A percentile compares a stretch with the other conserved stretches of the same genome.
These are phyloP conservation scores for Kuraishia ogatae DNA, from an alignment of 805 yeast species.

Conservation along the genomic window DNA sequence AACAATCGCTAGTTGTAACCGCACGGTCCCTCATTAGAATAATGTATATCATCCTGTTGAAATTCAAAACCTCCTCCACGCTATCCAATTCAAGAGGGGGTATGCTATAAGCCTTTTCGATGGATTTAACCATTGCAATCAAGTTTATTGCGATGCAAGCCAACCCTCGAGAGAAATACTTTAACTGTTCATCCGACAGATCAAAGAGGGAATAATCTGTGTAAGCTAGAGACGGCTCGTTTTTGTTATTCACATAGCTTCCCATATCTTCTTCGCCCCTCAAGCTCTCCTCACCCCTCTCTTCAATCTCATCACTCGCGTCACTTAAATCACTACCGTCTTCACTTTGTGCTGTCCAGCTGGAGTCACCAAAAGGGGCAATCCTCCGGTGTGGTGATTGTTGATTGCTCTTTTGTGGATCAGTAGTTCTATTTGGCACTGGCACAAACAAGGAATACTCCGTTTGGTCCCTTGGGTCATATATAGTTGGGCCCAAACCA, in stretches of 20 bases:
- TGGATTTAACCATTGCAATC: not conserved
- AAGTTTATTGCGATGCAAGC: not conserved
- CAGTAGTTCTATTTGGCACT: slow-evolving; percentile 5
- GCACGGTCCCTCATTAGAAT: not conserved
- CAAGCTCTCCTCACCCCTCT: not conserved
- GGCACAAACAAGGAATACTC: slow-evolving; percentile 7
- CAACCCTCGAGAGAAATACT: slow-evolving; percentile 1
- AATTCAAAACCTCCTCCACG: not conserved
- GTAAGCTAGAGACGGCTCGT: too few relatives aligned
- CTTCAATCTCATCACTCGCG: not conserved
- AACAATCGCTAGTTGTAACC: too few relatives aligned
- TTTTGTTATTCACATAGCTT: too few relatives aligned
- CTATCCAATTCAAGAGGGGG: not conserved
- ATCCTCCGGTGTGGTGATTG: too few relatives aligned
- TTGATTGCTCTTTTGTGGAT: slow-evolving; percentile 1
- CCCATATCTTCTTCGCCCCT: too few relatives aligned
- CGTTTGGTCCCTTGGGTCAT: not conserved
- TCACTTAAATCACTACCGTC: too few relatives aligned
- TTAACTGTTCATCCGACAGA: slow-evolving; percentile 10
- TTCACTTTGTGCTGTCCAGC: too few relatives aligned
- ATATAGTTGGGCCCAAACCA: not conserved
- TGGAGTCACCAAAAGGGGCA: too few relatives aligned
- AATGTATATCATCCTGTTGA: not conserved
- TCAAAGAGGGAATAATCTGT: slow-evolving; percentile 9
- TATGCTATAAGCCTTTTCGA: not conserved